Base-by-base conservation (phyloP, 1,139 yeast genomes). In the Nematodospora anomalae region DNA sequence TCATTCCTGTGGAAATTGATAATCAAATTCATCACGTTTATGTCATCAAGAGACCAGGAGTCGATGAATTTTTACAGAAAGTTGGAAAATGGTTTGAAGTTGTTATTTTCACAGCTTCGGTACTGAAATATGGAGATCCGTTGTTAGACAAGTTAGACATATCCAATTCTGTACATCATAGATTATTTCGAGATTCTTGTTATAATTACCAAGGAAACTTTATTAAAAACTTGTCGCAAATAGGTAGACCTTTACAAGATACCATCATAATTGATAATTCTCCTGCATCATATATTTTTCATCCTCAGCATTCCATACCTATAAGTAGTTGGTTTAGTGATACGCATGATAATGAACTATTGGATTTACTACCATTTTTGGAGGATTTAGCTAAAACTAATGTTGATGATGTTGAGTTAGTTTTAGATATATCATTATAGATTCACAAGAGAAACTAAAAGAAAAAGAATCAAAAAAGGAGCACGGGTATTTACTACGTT, bases 311-410 rank as follows among this genome's bases (percentile, higher is more conserved):
- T 66, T 95, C 97, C 10, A 84, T 94, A 28, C 99, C 99, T n/a
- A 87, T 92, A 23, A 87, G 96, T 46, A 82, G 94, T 59, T 92
- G 99, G 99, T 92, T 94, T 69, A 87, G 96, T 50, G 99, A 92
- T 64, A 82, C 94, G 28, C 98, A 92, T 59, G 99, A 92, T 60
- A 90, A 90, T 57, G 99, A 92, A 69, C 72, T 92, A 51, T 64
- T 87, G 46, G 98, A 92, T 63, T 79, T 92, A 62, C 68, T 94
- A 42, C 98, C 98, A 11, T 81, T 94, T 48, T 72, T 92, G 52
- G 87, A 88, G 58, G 98, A 92, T 58, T 67, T 92, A 44, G 77
- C 96, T 6, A 60, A 71, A 46, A 53, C 67, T 12, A 71, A 71
- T 45, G 96, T 89, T 33, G 83, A 82, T 48, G 96, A 90, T 61